Evolutionary conservation across 2,329 filamentous ascomycete genomes (phyloP).

Genomic region (Sphaceloma murrayae): DNA sequence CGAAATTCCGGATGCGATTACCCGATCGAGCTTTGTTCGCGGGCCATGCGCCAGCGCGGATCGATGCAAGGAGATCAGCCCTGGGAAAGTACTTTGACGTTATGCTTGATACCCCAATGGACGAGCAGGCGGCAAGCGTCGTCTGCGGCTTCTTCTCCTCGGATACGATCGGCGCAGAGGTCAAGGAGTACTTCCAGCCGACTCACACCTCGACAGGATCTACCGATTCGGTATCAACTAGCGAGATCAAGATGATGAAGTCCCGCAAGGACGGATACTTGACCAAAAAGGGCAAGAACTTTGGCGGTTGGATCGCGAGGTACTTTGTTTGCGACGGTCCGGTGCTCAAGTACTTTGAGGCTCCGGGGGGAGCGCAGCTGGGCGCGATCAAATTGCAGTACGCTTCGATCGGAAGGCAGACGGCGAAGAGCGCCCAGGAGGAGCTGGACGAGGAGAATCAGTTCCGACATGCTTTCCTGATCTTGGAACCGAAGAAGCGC

Average conservation of each 20-base stretch:
- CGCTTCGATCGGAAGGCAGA: constrained; percentile 91
- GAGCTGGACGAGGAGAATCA: constrained; percentile 81
- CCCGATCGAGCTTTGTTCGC: constrained; percentile 81
- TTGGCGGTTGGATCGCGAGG: constrained; percentile 92
- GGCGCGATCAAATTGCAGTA: constrained; percentile 86
- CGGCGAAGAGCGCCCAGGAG: constrained; percentile 49
- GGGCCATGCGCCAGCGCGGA: constrained; percentile 85
- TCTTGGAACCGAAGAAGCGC: constrained; percentile 92
- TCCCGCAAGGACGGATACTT: constrained; percentile 76
- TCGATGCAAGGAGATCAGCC: constrained; percentile 74
- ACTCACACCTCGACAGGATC: constrained; percentile 1
- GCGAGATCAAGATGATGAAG: constrained; percentile 26
- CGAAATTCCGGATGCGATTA: constrained; percentile 62
- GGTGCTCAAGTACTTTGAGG: constrained; percentile 80
- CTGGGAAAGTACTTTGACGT: constrained; percentile 79
- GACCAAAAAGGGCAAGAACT: constrained; percentile 96
- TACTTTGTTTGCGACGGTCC: constrained; percentile 62
- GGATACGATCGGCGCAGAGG: constrained; percentile 52
- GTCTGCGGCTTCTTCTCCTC: constrained; percentile 78
- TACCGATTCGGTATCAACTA: neutral
- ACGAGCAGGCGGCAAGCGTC: constrained; percentile 64
- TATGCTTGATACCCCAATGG: constrained; percentile 72
- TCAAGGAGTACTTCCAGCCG: constrained; percentile 35
- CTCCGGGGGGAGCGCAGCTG: constrained; percentile 77
- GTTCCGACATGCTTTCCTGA: constrained; percentile 91